Conservation (phyloP, 768 basidiomycete genomes). For the Tulasnella sp. region DNA sequence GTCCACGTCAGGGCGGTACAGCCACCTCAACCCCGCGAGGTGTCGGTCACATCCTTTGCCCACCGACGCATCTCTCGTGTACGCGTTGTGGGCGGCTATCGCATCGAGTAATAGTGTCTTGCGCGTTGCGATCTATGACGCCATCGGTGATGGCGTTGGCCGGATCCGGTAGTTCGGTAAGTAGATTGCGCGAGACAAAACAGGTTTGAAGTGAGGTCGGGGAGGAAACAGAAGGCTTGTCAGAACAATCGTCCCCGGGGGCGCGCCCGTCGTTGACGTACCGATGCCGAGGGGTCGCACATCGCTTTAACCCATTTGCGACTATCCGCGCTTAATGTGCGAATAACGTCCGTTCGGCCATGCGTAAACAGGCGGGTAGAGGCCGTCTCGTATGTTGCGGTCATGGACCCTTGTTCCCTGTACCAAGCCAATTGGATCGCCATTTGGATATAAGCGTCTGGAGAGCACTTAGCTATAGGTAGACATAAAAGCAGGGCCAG, state of each 20-base stretch:
- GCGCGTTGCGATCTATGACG: constrained; percentile 26
- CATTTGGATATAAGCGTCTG: constrained; percentile 88
- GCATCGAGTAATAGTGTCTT: constrained; percentile 52
- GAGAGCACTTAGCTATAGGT: constrained; percentile 44
- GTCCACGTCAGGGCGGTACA: constrained; percentile 35
- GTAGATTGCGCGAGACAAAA: neutral
- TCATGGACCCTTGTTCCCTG: constrained; percentile 58
- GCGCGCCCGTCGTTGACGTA: constrained; percentile 18
- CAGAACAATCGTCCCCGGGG: neutral
- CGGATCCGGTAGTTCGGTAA: neutral
- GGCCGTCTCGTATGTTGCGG: constrained; percentile 89
- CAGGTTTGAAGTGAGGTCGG: neutral
- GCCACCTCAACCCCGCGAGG: constrained; percentile 67
- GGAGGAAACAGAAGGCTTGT: constrained; percentile 3
- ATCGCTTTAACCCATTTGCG: constrained; percentile 68
- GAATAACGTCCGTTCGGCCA: constrained; percentile 84
- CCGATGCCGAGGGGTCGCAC: constrained; percentile 42
- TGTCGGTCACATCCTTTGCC: constrained; percentile 86
- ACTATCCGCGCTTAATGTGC: constrained; percentile 60
- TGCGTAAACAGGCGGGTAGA: constrained; percentile 77
- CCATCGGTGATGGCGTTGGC: neutral
- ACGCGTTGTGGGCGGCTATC: constrained; percentile 52
- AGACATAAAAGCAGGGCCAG: neutral
- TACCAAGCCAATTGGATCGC: constrained; percentile 88
- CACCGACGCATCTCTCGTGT: constrained; percentile 65